Base-by-base conservation (phyloP, 371 early-diverging fungal genomes). In the Rhizopus arrhizus region DNA sequence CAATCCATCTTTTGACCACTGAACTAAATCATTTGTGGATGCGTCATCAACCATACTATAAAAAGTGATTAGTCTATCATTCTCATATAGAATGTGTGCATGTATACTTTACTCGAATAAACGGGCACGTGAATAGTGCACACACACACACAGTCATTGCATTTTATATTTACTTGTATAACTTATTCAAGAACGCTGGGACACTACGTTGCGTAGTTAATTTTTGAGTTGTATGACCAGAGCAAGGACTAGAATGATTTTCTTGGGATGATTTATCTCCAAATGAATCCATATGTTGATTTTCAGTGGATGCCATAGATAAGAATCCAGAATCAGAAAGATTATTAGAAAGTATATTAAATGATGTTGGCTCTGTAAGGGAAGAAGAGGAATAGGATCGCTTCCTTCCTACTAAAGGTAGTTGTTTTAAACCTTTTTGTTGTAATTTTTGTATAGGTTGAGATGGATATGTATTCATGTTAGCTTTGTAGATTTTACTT, bases 171-270 rank as follows among this genome's bases (percentile, higher is more conserved):
- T 78, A 85, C 86, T 78, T 83, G 82, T 90, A 93, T 12, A 94
- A 82, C 74, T 95, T 95, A 72, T 92, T 91, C 35, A 94, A 70
- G 63, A 95, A 95, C 5, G 91, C 92, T 0, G 94, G 91, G 4
- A 93, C 89, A 38, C 78, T 89, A 43, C 83, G 61, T 51, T 75
- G 76, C 3, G 63, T 58, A 12, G 63, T 33, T 4, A 63, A n/a
- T 4, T 47, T 42, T 45, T 45, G 31, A 10, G 3, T 46, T 11
- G 43, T 13, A 28, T 29, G 34, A 43, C 36, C 12, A 10, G 53
- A 1, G 16, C 22, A 40, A 31, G 36, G 22, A 38, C 49, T 4
- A 8, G 58, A 15, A 40, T n/a, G 28, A 33, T 51, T 31, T 28
- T 58, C 33, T 33, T 15, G 5, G 8, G 60, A 49, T 33, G 45